phyloP scores from a whole-genome alignment of 75 land plant genomes.

The Larix kaempferi region DNA sequence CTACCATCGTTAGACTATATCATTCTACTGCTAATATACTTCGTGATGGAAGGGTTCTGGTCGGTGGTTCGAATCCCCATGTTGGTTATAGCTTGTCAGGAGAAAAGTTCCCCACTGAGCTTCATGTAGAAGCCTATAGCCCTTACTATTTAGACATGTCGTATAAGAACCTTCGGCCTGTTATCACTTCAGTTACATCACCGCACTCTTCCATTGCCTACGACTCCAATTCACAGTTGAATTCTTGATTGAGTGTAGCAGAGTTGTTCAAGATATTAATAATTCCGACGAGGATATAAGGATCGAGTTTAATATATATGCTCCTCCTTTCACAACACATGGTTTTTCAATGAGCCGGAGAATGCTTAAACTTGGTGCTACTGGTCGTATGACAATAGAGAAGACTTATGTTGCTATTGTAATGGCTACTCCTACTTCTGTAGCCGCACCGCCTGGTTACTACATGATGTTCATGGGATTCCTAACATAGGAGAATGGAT shows the following conservation, averaged over 20 bases:
- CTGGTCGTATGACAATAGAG: not conserved
- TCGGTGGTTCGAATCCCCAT: constrained; percentile 67
- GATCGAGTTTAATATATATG: not conserved
- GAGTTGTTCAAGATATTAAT: no score
- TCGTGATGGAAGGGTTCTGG: constrained; percentile 49
- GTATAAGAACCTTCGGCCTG: constrained; percentile 13
- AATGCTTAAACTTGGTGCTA: not conserved
- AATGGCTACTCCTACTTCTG: no score
- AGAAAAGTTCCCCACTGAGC: constrained; percentile 58
- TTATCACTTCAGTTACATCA: not conserved
- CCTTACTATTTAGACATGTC: constrained; percentile 25
- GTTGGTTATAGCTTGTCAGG: constrained; percentile 32
- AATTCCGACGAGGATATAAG: not conserved
- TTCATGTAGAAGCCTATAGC: constrained; percentile 35
- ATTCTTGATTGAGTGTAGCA: not conserved
- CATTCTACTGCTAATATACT: constrained; percentile 58
- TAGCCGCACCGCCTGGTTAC: no score
- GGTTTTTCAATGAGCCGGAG: not conserved
- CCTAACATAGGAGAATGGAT: no score
- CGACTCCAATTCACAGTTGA: no score
- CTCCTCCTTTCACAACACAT: not conserved
- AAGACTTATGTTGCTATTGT: not conserved
- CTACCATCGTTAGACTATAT: not conserved
- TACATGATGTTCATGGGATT: no score
- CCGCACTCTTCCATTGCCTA: no score